Evolutionary conservation across 2,329 filamentous ascomycete species (phyloP).

Genomic region (Hymenoscyphus occultus): DNA sequence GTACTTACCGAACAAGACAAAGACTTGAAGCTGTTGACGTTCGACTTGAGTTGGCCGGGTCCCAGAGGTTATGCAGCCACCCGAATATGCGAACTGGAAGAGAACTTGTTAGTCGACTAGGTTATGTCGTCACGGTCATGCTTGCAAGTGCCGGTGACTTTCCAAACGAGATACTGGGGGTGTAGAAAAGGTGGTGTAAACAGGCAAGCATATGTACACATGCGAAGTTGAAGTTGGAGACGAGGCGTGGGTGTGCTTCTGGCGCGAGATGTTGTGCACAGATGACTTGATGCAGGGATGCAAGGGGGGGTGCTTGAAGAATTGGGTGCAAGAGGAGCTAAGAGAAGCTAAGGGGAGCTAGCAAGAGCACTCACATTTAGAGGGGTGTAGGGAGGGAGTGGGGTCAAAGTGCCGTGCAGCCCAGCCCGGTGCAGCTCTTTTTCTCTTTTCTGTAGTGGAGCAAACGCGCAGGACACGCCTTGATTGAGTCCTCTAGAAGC

Average conservation of each 20-base stretch:
- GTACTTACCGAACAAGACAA: constrained; percentile 31
- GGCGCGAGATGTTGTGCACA: constrained; percentile 27
- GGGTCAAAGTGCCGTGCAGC: constrained; percentile 10
- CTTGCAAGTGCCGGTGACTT: constrained; percentile 29
- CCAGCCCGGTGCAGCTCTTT: background rate
- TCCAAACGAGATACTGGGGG: constrained; percentile 17
- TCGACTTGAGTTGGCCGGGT: constrained; percentile 25
- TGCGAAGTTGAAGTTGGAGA: constrained; percentile 19
- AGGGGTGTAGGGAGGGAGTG: constrained; percentile 7
- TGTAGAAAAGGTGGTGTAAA: constrained; percentile 14
- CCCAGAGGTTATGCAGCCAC: constrained; percentile 36
- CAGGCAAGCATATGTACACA: constrained; percentile 22
- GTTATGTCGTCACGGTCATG: constrained; percentile 30
- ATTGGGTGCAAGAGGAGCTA: constrained; percentile 4
- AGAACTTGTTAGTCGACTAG: constrained; percentile 21
- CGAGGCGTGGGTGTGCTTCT: constrained; percentile 12
- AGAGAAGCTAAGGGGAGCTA: constrained; percentile 2
- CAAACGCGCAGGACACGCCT: constrained; percentile 8
- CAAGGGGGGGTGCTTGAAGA: constrained; percentile 22
- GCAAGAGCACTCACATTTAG: constrained; percentile 1
- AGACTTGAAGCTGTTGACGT: constrained; percentile 33
- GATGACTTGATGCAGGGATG: constrained; percentile 30
- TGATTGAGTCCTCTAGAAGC: background rate
- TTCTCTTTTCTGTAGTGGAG: constrained; percentile 1
- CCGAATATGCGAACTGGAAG: constrained; percentile 32